phyloP scores from a whole-genome alignment of 1,284 basidiomycete species.

The Volvariella volvacea region DNA sequence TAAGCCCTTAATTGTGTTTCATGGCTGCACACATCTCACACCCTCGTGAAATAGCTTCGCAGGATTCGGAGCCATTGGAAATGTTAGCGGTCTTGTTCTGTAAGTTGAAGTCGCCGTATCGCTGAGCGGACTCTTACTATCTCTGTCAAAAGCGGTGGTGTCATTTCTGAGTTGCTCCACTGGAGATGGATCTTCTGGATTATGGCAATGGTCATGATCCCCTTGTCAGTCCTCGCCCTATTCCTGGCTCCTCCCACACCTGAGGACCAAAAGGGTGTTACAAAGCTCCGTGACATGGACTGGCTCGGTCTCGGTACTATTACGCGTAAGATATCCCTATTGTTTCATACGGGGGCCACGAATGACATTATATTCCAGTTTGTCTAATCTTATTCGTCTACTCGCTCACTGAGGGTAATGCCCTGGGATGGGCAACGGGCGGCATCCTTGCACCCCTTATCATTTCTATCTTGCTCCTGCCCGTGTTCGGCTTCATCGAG shows the following conservation, averaged over 20 bases:
- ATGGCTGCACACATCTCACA: background rate
- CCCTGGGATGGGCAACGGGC: slow-evolving; percentile 10
- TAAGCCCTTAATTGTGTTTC: background rate
- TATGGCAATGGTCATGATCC: slow-evolving; percentile 11
- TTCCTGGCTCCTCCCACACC: slow-evolving; percentile 9
- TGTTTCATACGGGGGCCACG: too few relatives aligned
- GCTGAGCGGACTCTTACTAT: background rate
- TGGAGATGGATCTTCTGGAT: slow-evolving; percentile 16
- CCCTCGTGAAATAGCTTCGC: slow-evolving; percentile 8
- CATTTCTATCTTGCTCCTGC: slow-evolving; percentile 11
- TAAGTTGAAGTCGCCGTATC: background rate
- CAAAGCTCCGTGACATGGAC: slow-evolving; percentile 10
- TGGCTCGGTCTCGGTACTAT: slow-evolving; percentile 13
- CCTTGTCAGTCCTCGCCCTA: slow-evolving; percentile 7
- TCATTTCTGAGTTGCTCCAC: slow-evolving; percentile 10
- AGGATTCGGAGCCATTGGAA: slow-evolving; percentile 12
- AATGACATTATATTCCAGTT: slow-evolving; percentile 4
- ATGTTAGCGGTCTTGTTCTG: slow-evolving; percentile 12
- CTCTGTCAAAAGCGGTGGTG: slow-evolving; percentile 9
- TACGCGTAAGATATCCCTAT: slow-evolving; percentile 5
- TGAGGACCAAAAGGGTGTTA: slow-evolving; percentile 1
- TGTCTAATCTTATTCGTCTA: slow-evolving; percentile 12
- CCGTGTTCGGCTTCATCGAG: slow-evolving; percentile 11
- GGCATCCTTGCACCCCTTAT: slow-evolving; percentile 13
- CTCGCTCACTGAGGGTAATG: slow-evolving; percentile 12